phyloP scores from a whole-genome alignment of 2,329 filamentous ascomycete genomes.

The Monilinia fructigena region DNA sequence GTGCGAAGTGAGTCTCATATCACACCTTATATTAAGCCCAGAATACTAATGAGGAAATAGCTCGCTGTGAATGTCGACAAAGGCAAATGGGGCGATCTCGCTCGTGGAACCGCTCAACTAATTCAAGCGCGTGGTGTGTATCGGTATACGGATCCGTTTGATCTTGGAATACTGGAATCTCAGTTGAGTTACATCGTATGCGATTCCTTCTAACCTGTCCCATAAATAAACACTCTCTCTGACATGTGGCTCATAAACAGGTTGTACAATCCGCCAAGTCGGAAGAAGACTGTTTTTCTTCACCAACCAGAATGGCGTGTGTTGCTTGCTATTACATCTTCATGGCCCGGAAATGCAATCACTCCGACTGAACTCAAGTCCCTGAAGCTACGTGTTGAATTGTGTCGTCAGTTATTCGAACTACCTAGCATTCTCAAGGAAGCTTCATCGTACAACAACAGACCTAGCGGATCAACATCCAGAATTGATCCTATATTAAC shows the following conservation, averaged over 20 bases:
- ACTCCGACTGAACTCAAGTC: not conserved
- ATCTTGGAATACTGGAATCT: constrained; percentile 28
- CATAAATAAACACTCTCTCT: not conserved
- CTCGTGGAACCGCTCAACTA: constrained; percentile 24
- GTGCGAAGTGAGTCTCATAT: constrained; percentile 24
- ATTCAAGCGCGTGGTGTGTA: constrained; percentile 23
- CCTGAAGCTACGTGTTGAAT: not conserved
- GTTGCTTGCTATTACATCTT: not conserved
- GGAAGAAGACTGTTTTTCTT: constrained; percentile 19
- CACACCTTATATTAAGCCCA: not conserved
- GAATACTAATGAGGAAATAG: constrained; percentile 9
- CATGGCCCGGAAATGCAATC: constrained; percentile 4
- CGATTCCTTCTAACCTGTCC: not conserved
- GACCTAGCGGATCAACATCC: not conserved
- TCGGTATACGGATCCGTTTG: constrained; percentile 26
- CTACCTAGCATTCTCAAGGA: not conserved
- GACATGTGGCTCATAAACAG: not conserved
- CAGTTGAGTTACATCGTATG: constrained; percentile 28
- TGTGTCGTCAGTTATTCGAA: not conserved
- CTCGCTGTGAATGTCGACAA: constrained; percentile 25
- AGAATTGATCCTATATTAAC: not conserved
- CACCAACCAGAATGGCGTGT: constrained; percentile 19
- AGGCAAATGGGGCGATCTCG: constrained; percentile 26
- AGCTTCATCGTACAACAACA: not conserved
- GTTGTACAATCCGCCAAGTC: constrained; percentile 15